Conservation (phyloP, 1,139 yeast genomes). For the Spathaspora sp. region DNA sequence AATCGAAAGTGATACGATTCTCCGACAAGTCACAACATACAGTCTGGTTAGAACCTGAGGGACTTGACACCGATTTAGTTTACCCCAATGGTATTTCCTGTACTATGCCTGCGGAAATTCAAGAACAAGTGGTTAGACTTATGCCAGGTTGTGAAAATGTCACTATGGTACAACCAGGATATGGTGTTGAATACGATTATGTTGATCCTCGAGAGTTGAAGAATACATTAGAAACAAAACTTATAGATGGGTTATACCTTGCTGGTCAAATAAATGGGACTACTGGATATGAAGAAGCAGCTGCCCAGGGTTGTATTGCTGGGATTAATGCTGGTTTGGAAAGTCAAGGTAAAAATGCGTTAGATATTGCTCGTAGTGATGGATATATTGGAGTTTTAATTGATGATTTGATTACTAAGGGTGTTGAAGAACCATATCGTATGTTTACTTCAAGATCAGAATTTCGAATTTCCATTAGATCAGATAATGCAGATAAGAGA, state of each 20-base stretch:
- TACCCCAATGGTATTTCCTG: constrained; percentile 97
- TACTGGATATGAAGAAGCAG: constrained; percentile 98
- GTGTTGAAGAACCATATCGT: constrained; percentile 95
- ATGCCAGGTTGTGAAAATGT: constrained; percentile 92
- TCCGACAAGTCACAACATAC: constrained; percentile 73
- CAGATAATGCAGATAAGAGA: constrained; percentile 91
- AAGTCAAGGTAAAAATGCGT: constrained; percentile 35
- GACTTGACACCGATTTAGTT: constrained; percentile 76
- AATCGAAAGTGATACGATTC: constrained; percentile 82
- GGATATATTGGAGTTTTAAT: constrained; percentile 91
- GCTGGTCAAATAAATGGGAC: constrained; percentile 99
- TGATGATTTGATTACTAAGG: constrained; percentile 92
- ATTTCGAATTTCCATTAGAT: constrained; percentile 81
- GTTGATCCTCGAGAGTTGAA: constrained; percentile 88
- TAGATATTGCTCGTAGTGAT: constrained; percentile 69
- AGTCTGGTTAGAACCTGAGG: constrained; percentile 97
- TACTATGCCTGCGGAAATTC: constrained; percentile 95
- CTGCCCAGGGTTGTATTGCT: constrained; percentile 93
- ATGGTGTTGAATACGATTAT: constrained; percentile 97
- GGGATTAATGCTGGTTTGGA: constrained; percentile 88
- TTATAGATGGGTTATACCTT: constrained; percentile 72
- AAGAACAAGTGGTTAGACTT: constrained; percentile 65
- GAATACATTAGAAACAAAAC: constrained; percentile 77
- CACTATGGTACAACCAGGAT: constrained; percentile 88
- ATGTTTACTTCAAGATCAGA: constrained; percentile 98